A percentile compares a stretch with the other conserved stretches of the same genome.
Evolutionary conservation across 768 basidiomycete genomes (phyloP).

Genomic region (Suillus discolor): DNA sequence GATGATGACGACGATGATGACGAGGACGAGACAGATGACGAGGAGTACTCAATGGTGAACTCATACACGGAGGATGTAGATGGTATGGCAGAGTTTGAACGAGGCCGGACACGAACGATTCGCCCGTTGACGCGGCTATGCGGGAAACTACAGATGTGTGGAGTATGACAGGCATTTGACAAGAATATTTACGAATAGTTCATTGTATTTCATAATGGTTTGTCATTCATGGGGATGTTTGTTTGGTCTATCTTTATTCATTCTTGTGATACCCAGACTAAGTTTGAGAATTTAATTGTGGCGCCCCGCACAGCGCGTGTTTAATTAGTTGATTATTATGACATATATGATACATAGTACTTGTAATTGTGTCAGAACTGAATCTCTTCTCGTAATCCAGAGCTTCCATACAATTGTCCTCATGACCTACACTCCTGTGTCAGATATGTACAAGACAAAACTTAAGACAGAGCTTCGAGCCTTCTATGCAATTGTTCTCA

Average conservation of each 20-base stretch:
- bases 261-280: background rate
- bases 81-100: slow-evolving; percentile 40
- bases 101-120: slow-evolving; percentile 43
- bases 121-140: slow-evolving; percentile 40
- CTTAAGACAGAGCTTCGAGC: background rate
- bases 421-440: background rate
- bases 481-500: slow-evolving; percentile 10
- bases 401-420: slow-evolving; percentile 1
- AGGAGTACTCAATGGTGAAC: slow-evolving; percentile 30
- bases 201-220: slow-evolving; percentile 14
- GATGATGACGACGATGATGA: slow-evolving; percentile 24
- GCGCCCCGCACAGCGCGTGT: background rate
- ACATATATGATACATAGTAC: background rate
- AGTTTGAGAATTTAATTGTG: no score
- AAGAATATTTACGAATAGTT: slow-evolving; percentile 3
- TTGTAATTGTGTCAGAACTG: background rate
- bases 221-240: slow-evolving; percentile 2
- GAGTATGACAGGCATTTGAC: slow-evolving; percentile 13
- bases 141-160: slow-evolving; percentile 25
- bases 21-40: slow-evolving; percentile 30
- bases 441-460: slow-evolving; percentile 3
- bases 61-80: slow-evolving; percentile 44
- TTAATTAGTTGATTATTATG: no score
- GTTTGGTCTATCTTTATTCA: slow-evolving; percentile 18
- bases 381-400: background rate